phyloP scores from a whole-genome alignment of 495 filamentous ascomycete species.

The Penicillium flavigenum region DNA sequence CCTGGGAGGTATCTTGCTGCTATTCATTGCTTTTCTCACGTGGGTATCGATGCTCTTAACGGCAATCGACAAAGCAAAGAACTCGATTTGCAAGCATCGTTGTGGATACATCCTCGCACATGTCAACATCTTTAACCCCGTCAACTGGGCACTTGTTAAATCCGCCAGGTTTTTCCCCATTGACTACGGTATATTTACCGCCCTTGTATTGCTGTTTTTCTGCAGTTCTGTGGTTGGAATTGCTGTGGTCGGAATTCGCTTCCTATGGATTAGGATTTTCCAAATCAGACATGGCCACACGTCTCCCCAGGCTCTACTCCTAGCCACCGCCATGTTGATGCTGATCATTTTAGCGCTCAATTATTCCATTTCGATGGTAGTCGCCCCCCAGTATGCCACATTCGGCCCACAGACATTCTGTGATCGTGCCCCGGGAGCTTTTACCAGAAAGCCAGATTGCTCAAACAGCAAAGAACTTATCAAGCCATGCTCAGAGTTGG shows the following conservation, averaged over 20 bases:
- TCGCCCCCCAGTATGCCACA: slow-evolving; percentile 91
- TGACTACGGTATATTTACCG: slow-evolving; percentile 84
- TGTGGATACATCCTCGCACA: slow-evolving; percentile 94
- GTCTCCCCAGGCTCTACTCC: slow-evolving; percentile 85
- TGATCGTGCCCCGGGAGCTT: slow-evolving; percentile 55
- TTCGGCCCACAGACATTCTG: slow-evolving; percentile 96
- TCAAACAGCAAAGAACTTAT: slow-evolving; percentile 67
- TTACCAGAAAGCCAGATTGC: slow-evolving; percentile 73
- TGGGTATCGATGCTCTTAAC: slow-evolving; percentile 95
- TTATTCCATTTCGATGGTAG: slow-evolving; percentile 85
- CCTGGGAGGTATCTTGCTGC: slow-evolving; percentile 74
- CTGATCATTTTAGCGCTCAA: slow-evolving; percentile 86
- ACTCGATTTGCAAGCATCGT: slow-evolving; percentile 83
- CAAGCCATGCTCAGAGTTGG: slow-evolving; percentile 74
- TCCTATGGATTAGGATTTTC: slow-evolving; percentile 92
- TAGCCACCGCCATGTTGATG: slow-evolving; percentile 86
- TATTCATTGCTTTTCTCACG: slow-evolving; percentile 67
- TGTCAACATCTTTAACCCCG: slow-evolving; percentile 89
- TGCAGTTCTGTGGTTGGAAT: slow-evolving; percentile 81
- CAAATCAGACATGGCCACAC: slow-evolving; percentile 85
- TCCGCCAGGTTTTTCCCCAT: slow-evolving; percentile 83
- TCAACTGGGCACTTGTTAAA: slow-evolving; percentile 87
- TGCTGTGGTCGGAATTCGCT: slow-evolving; percentile 83
- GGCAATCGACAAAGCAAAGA: slow-evolving; percentile 91
- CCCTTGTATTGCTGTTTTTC: slow-evolving; percentile 84